A percentile compares a stretch with the other conserved stretches of the same genome.
These are phyloP conservation scores for Jacaranda mimosifolia DNA, from an alignment of 257 asterid species.

Conservation along the genomic window DNA sequence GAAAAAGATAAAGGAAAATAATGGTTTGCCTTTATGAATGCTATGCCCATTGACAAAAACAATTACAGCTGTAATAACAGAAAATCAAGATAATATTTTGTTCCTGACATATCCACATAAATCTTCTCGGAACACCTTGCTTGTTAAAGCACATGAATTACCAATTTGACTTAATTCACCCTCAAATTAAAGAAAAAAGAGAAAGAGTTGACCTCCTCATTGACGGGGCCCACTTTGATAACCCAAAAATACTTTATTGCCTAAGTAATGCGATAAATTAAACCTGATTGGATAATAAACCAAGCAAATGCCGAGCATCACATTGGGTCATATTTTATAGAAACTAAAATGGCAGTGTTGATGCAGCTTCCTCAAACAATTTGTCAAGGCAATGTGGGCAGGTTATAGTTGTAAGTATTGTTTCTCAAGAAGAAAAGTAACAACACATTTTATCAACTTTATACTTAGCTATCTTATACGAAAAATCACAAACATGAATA, in stretches of 20 bases:
- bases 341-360: neutral
- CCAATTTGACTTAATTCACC: neutral
- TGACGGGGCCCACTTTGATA: neutral
- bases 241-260: neutral
- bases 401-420: neutral
- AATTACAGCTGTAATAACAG: neutral
- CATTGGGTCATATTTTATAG: no score
- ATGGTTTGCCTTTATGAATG: neutral
- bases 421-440: neutral
- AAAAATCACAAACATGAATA: neutral
- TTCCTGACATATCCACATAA: neutral
- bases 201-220: neutral
- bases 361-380: neutral
- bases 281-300: neutral
- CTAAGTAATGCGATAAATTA: neutral
- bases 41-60: neutral
- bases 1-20: neutral
- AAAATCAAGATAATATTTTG: conserved; percentile 8
- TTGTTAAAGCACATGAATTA: neutral
- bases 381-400: neutral
- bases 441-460: neutral
- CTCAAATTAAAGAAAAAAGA: neutral
- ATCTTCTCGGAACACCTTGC: neutral
- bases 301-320: conserved; percentile 11
- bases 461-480: neutral